Conservation (phyloP, 2,329 filamentous ascomycete species). For the Fusarium pininemorale region DNA sequence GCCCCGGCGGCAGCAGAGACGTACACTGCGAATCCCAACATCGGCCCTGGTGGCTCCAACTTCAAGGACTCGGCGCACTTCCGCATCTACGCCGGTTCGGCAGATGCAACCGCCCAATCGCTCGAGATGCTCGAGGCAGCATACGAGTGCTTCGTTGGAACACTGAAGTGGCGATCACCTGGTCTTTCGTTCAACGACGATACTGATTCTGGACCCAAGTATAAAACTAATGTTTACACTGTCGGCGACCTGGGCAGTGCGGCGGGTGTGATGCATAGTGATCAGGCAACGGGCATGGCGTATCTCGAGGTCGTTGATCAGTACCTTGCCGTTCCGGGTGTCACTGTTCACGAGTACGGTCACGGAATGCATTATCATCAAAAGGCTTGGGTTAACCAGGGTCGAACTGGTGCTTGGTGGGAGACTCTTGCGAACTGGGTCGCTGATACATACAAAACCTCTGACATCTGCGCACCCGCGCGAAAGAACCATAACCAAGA, state of each 20-base stretch:
- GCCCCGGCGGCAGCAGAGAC: constrained; percentile 26
- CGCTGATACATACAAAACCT: constrained; percentile 59
- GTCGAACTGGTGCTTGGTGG: constrained; percentile 60
- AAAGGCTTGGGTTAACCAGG: constrained; percentile 55
- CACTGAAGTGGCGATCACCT: constrained; percentile 51
- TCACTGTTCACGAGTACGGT: constrained; percentile 61
- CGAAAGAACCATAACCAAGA: constrained; percentile 49
- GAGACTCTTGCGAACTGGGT: constrained; percentile 61
- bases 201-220: constrained; percentile 50
- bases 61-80: constrained; percentile 51
- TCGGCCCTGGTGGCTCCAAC: constrained; percentile 46
- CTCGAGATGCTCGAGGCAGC: constrained; percentile 57
- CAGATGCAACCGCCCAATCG: constrained; percentile 35
- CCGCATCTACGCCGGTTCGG: constrained; percentile 48
- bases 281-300: constrained; percentile 50
- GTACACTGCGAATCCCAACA: constrained; percentile 44
- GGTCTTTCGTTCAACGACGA: constrained; percentile 49
- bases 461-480: constrained; percentile 52
- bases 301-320: constrained; percentile 55
- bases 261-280: constrained; percentile 55
- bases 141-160: constrained; percentile 52
- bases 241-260: constrained; percentile 50
- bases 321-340: constrained; percentile 50
- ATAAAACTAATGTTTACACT: constrained; percentile 59
- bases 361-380: constrained; percentile 59